A percentile compares a stretch with the other conserved stretches of the same genome.
These are phyloP conservation scores for Raddia distichophylla DNA, from an alignment of 176 grass and related monocot species.

Conservation along the genomic window DNA sequence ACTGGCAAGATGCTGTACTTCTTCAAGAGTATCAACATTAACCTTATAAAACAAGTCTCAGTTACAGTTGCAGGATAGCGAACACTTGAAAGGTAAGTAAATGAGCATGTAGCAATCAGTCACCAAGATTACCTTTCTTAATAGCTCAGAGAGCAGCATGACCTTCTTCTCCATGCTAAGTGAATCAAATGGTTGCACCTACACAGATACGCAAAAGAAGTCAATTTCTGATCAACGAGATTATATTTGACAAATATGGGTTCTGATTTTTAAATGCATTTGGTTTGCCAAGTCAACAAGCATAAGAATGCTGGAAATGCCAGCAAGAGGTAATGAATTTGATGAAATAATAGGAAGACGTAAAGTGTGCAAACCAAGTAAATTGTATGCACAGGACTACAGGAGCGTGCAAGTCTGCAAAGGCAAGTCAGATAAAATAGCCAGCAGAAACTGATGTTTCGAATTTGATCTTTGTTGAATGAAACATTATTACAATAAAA, in stretches of 20 bases:
- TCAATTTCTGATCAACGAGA: background rate
- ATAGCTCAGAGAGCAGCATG: constrained; percentile 52
- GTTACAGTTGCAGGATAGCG: constrained; percentile 20
- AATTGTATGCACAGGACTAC: background rate
- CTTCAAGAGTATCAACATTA: constrained; percentile 53
- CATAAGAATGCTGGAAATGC: background rate
- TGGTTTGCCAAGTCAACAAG: background rate
- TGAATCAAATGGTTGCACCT: constrained; percentile 64
- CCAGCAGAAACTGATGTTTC: background rate
- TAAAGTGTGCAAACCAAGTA: background rate
- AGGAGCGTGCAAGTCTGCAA: background rate
- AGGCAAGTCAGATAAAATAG: background rate
- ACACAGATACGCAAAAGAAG: background rate
- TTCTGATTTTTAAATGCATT: background rate
- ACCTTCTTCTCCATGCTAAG: constrained; percentile 60
- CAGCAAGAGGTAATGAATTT: background rate
- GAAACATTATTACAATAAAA: background rate
- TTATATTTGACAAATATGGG: background rate
- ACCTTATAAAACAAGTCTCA: constrained; percentile 41
- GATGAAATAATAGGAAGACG: background rate
- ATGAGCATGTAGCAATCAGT: background rate
- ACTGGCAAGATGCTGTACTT: constrained; percentile 34
- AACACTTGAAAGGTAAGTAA: constrained; percentile 15
- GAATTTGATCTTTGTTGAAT: background rate
- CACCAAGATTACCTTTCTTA: constrained; percentile 56